Percentiles rank a stretch among this genome's conserved stretches.
Conservation (phyloP, 768 basidiomycete genomes). For the Mycena haematopus region DNA sequence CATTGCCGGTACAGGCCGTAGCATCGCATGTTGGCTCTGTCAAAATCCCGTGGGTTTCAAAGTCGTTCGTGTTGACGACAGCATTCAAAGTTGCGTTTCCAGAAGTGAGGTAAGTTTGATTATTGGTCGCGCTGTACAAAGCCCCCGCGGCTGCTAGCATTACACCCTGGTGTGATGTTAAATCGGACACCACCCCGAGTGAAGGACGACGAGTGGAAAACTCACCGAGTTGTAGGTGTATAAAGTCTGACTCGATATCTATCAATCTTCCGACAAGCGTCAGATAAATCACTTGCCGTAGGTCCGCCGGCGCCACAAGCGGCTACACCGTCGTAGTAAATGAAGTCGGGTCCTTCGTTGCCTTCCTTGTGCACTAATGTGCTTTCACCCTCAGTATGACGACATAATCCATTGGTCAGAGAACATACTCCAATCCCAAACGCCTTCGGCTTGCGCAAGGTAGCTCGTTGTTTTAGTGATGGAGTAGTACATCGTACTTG, state of each 20-base stretch:
- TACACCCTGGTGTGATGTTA: background rate
- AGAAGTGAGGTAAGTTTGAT: constrained; percentile 3
- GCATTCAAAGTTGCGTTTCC: constrained; percentile 6
- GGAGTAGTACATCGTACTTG: constrained; percentile 9
- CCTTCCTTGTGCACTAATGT: background rate
- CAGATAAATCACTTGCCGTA: constrained; percentile 5
- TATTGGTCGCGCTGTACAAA: constrained; percentile 1
- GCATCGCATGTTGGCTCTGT: no score
- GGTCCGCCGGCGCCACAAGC: background rate
- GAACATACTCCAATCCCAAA: constrained; percentile 14
- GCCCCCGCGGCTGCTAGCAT: background rate
- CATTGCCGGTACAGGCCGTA: no score
- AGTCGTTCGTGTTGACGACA: background rate
- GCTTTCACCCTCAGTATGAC: background rate
- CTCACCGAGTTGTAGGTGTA: constrained; percentile 11
- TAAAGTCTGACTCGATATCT: background rate
- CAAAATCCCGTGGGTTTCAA: no score
- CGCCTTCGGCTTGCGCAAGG: constrained; percentile 3
- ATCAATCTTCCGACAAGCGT: background rate
- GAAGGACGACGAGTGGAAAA: background rate
- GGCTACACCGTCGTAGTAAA: constrained; percentile 1
- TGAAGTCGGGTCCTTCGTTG: background rate
- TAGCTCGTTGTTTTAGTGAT: constrained; percentile 5
- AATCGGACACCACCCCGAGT: background rate
- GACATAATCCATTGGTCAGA: background rate